phyloP scores from a whole-genome alignment of 208 protist genomes.

The Trypanosoma lewisi region DNA sequence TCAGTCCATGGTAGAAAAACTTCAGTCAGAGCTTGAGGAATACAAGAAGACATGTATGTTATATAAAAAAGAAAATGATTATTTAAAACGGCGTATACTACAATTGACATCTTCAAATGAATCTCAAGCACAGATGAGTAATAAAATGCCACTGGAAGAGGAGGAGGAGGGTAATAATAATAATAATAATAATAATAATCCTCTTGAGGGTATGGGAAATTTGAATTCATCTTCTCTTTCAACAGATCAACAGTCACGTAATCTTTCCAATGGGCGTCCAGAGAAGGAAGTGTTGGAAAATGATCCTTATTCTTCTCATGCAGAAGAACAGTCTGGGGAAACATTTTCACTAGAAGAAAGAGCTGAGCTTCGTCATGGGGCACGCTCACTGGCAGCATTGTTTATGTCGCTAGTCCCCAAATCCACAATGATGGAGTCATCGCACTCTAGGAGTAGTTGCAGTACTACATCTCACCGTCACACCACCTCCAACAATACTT shows the following conservation, averaged over 20 bases:
- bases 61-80: conserved; percentile 21
- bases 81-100: conserved; percentile 8
- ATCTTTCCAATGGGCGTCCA: too few species aligned
- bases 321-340: neutral
- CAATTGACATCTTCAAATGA: conserved; percentile 9
- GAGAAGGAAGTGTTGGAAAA: neutral
- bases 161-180: neutral
- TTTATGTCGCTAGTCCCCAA: conserved; percentile 16
- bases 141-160: conserved; percentile 7
- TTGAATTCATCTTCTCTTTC: neutral
- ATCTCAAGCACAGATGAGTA: neutral
- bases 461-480: neutral
- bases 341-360: conserved; percentile 1
- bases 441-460: neutral
- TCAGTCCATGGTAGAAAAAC: neutral
- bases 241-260: too few species aligned
- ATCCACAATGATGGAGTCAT: neutral
- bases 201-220: too few species aligned
- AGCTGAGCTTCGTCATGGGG: conserved; percentile 8
- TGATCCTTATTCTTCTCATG: neutral
- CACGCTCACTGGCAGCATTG: conserved; percentile 15
- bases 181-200: too few species aligned
- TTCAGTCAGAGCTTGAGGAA: conserved; percentile 13
- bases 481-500: neutral
- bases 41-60: conserved; percentile 8